Evolutionary conservation across 208 protist genomes (phyloP), one percentile per base, ranked within the genome.

Genomic region (Acanthamoeba castellanii): DNA sequence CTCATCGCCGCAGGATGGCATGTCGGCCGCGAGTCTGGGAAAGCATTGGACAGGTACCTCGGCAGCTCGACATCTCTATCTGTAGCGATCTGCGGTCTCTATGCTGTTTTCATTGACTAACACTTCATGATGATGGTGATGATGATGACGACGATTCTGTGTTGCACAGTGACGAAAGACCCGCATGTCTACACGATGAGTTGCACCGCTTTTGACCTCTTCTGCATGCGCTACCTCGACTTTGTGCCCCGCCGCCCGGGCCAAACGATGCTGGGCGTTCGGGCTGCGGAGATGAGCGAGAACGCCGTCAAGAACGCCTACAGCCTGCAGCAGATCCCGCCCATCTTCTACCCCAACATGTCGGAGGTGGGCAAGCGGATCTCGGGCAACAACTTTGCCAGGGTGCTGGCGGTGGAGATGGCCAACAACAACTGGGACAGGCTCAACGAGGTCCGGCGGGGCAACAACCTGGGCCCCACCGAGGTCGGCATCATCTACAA

Each of bases 401-500:
- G 14, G 27, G 1, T 55, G n/a, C 16, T 82, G 9, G 74, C 34
- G 22, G 13, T 1, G 74, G 34, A 9, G 37, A 82, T 82, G 74
- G 37, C 37, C 9, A 9, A 42, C 20, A 27, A 27, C 74, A 52
- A 82, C 74, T 82, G 74, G 74, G n/a, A 5, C 5, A 20, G 8
- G 16, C 37, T 82, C 9, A 18, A 82, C 14, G 74, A 42, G 42
- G 74, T 25, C 16, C 74, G 74, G 1, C 74, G 37, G 20, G 74
- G 74, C 32, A n/a, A n/a, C 37, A 82, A 82, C 37, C 74, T 52
- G 22, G 30, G 16, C 22, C 37, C 74, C 30, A 18, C 74, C 22
- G 74, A 82, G 74, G 25, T 82, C 14, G 74, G 37, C 0, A 25
- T 82, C 74, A 52, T 82, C 74, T 82, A 55, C 74, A 52, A 82